Evolutionary conservation across 805 yeast species (phyloP), one percentile per base, ranked within the genome.

Genomic region (Candida coleopterorum): DNA sequence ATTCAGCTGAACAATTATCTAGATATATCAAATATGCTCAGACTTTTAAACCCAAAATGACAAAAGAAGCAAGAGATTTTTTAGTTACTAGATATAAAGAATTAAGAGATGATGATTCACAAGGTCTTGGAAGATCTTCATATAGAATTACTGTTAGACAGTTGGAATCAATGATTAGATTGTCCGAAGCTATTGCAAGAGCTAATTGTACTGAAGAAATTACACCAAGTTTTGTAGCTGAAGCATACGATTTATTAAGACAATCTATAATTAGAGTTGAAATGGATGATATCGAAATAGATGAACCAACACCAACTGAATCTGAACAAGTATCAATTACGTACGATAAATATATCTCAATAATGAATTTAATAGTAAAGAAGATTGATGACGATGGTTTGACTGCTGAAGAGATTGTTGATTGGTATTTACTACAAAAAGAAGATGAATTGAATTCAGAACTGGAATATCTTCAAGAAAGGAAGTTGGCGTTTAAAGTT

Each of bases 61-160:
- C 88, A 4, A 76, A 75, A 44, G 86, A 77, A 38, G 93, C 97
- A 1, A 70, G 95, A 48, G 81, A 78, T 38, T 77, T 73, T 44
- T 65, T 90, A 47, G 90, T 90, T 22, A 68, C 76, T 35, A 75
- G 81, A 46, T 90, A 90, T 61, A 86, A 85, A 55, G 94, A 85
- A 50, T 71, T 90, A 43, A 75, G 98, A 60, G 76, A 75, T 25
- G 93, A 86, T 53, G 97, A 90, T 59, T 85, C 96, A 2, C 94
- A 85, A 57, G 96, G 95, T 1, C 67, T 82, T 35, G 84, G 85
- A 15, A 72, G 90, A 54, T 78, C 87, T 35, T 83, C 95, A 41
- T 90, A 90, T 58, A 72, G 97, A 58, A 93, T 93, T 50, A 93
- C 98, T 0, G 98, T 93, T 24, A 84, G 98, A 70, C 98, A 93